Evolutionary conservation across 2,329 filamentous ascomycete genomes (phyloP).

Genomic region (Stagonosporopsis tanaceti): DNA sequence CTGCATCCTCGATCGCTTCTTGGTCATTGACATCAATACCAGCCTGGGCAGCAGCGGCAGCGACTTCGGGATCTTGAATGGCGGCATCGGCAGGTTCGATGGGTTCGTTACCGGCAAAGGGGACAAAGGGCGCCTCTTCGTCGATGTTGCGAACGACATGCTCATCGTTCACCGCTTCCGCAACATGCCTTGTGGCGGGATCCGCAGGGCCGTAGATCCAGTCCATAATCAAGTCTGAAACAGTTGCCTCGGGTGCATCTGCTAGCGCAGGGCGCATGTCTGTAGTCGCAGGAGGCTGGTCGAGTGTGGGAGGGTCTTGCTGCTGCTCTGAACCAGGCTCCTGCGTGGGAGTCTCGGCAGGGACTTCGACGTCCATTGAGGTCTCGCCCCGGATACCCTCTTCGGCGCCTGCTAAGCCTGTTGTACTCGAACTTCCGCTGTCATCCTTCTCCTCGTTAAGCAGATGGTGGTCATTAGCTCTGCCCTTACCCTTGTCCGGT

Average conservation of each 20-base stretch:
- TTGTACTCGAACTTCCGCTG: neutral
- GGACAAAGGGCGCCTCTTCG: constrained; percentile 68
- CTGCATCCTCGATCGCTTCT: constrained; percentile 80
- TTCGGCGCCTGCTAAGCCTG: neutral
- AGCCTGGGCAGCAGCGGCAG: constrained; percentile 70
- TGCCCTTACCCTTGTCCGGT: constrained; percentile 43
- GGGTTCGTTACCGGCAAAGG: constrained; percentile 55
- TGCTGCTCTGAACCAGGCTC: constrained; percentile 6
- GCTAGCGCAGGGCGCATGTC: constrained; percentile 13
- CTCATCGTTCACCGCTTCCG: constrained; percentile 61
- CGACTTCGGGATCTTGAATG: constrained; percentile 63
- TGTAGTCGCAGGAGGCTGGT: constrained; percentile 6
- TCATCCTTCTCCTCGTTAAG: neutral
- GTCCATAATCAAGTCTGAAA: constrained; percentile 49
- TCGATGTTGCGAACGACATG: constrained; percentile 66
- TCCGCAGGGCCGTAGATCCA: constrained; percentile 60
- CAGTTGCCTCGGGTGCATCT: constrained; percentile 24
- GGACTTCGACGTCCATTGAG: constrained; percentile 1
- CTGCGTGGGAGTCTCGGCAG: constrained; percentile 1
- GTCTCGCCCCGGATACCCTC: constrained; percentile 7
- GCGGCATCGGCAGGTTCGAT: constrained; percentile 37
- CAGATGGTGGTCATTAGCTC: constrained; percentile 12
- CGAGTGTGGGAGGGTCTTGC: neutral
- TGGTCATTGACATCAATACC: constrained; percentile 73
- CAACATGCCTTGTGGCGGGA: constrained; percentile 33